Conservation (phyloP, 345 rosid species). For the Gossypioides kirkii region DNA sequence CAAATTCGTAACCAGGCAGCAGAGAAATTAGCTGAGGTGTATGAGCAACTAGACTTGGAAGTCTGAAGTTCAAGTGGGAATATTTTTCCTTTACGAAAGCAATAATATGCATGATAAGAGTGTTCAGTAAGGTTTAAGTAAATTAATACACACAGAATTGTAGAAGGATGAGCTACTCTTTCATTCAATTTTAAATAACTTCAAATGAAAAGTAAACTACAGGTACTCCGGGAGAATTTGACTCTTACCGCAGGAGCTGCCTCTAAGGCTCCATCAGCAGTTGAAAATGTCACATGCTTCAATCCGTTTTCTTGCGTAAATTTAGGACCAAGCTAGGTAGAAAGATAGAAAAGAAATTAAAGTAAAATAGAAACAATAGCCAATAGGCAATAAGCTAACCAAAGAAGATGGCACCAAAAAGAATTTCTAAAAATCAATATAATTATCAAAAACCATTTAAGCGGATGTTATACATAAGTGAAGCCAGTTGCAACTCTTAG, state of each 20-base stretch:
- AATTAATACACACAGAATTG: not conserved
- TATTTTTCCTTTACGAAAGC: not conserved
- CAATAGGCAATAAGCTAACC: conserved; percentile 6
- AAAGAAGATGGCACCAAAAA: conserved; percentile 6
- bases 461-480: conserved; percentile 55
- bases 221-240: not conserved
- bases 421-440: not conserved
- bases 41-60: not conserved
- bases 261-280: conserved; percentile 97
- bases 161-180: not conserved
- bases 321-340: conserved; percentile 76
- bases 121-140: not conserved
- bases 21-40: not conserved
- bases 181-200: conserved; percentile 2
- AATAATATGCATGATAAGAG: not conserved
- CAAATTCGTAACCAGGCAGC: not conserved
- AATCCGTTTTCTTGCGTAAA: conserved; percentile 78
- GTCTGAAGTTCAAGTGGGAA: not conserved
- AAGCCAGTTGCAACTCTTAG: conserved; percentile 92
- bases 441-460: conserved; percentile 18
- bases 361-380: conserved; percentile 21
- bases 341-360: conserved; percentile 10
- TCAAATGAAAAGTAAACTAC: not conserved
- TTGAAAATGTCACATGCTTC: conserved; percentile 72
- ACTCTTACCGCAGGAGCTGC: conserved; percentile 95